Percentiles rank a stretch among this genome's conserved stretches.
phyloP scores from a whole-genome alignment of 257 asterid species.

The Ocimum tenuiflorum region DNA sequence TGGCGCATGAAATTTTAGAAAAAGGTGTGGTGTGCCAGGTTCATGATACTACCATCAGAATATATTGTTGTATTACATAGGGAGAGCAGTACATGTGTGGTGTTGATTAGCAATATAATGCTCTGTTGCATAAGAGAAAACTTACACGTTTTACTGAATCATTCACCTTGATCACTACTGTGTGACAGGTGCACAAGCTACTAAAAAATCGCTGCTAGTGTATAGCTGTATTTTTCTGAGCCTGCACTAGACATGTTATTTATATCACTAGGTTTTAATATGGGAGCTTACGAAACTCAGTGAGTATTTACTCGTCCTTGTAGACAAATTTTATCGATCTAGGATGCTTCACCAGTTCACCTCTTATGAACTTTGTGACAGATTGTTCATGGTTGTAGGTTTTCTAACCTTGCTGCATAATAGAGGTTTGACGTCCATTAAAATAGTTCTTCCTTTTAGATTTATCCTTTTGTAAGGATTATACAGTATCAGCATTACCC shows the following conservation, averaged over 20 bases:
- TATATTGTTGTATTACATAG: not conserved
- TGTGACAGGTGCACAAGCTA: not conserved
- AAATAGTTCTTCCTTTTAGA: not conserved
- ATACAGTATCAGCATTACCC: not conserved
- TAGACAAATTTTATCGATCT: not conserved
- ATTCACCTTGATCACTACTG: not conserved
- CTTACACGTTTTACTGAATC: not conserved
- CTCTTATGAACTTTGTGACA: not conserved
- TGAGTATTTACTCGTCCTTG: not conserved
- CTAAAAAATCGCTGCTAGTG: not conserved
- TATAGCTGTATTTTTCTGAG: not conserved
- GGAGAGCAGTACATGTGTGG: not conserved
- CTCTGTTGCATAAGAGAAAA: not conserved
- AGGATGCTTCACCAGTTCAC: not conserved
- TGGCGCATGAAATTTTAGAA: slow-evolving; percentile 75
- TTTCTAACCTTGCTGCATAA: not conserved
- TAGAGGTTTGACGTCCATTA: not conserved
- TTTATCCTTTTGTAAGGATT: not conserved
- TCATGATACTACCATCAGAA: not conserved
- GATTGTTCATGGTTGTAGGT: not conserved
- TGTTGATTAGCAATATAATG: not conserved
- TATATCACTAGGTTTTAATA: slow-evolving; percentile 2
- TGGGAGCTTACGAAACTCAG: not conserved
- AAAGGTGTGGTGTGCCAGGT: slow-evolving; percentile 42
- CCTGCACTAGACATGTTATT: not conserved